phyloP scores from a whole-genome alignment of 495 filamentous ascomycete genomes.

The Pyrenula massariospora region DNA sequence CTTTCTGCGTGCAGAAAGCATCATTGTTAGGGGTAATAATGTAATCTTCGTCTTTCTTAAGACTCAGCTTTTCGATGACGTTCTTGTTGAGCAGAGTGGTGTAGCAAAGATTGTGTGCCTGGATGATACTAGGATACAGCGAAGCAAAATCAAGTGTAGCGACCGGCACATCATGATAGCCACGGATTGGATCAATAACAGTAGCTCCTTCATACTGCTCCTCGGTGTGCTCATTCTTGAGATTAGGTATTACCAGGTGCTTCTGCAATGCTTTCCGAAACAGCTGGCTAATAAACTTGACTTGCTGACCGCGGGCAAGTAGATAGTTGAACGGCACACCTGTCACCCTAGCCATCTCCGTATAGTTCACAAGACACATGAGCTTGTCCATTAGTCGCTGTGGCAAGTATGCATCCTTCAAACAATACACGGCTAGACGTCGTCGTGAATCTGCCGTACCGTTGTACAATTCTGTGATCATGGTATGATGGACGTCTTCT shows the following conservation, averaged over 20 bases:
- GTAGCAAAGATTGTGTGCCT: constrained; percentile 97
- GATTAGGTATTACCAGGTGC: constrained; percentile 84
- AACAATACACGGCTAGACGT: constrained; percentile 85
- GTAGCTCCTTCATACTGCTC: constrained; percentile 97
- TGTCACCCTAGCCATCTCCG: constrained; percentile 98
- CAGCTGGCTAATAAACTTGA: constrained; percentile 95
- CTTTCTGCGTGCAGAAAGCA: constrained; percentile 78
- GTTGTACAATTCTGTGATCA: constrained; percentile 97
- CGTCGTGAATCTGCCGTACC: constrained; percentile 85
- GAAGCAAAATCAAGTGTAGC: constrained; percentile 98
- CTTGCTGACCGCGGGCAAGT: constrained; percentile 84
- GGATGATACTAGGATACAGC: constrained; percentile 96
- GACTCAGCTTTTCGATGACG: constrained; percentile 56
- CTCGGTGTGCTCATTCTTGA: constrained; percentile 46
- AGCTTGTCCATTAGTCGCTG: constrained; percentile 95
- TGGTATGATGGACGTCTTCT: constrained; percentile 96
- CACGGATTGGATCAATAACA: constrained; percentile 88
- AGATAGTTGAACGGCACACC: constrained; percentile 96
- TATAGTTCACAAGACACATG: constrained; percentile 95
- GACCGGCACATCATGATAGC: constrained; percentile 87
- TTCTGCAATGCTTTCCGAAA: constrained; percentile 91
- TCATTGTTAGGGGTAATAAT: constrained; percentile 91
- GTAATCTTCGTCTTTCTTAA: constrained; percentile 86
- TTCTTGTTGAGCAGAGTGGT: constrained; percentile 81
- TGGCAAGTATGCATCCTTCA: constrained; percentile 95